A percentile compares a stretch with the other conserved stretches of the same genome.
Evolutionary conservation across 148 eudicot species (phyloP).

Genomic region (Chenopodium quinoa): DNA sequence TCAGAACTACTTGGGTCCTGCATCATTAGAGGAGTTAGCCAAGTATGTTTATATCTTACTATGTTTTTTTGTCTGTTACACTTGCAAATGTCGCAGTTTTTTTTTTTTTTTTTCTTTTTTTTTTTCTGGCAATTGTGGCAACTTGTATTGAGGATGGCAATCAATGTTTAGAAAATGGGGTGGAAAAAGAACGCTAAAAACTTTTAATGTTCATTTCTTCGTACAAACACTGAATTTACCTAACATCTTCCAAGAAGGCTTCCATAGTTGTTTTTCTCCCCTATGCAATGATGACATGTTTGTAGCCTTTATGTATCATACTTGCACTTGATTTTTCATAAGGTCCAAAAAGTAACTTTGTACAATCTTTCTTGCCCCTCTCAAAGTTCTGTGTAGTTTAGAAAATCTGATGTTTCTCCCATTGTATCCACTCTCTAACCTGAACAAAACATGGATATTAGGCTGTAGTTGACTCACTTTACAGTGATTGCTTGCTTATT

Average conservation of each 20-base stretch:
- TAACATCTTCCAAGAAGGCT: neutral
- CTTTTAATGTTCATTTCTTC: neutral
- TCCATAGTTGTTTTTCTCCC: neutral
- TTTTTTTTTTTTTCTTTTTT: neutral
- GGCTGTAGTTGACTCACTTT: neutral
- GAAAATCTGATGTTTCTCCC: neutral
- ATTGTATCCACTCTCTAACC: neutral
- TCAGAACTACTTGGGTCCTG: slow-evolving; percentile 85
- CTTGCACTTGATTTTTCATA: neutral
- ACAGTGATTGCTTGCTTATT: neutral
- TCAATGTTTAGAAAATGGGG: neutral
- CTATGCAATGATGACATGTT: neutral
- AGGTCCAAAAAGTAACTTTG: neutral
- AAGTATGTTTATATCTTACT: slow-evolving; percentile 36
- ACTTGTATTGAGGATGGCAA: neutral
- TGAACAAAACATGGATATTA: neutral
- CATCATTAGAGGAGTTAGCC: slow-evolving; percentile 74
- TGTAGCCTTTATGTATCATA: neutral
- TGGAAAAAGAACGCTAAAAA: neutral
- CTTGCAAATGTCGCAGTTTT: neutral
- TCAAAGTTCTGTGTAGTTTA: too few relatives aligned
- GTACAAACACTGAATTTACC: neutral
- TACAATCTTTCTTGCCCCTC: neutral
- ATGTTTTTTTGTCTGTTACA: neutral
- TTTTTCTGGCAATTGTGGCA: neutral